Evolutionary conservation across 2,329 filamentous ascomycete genomes (phyloP).

Genomic region (Onygena corvina): DNA sequence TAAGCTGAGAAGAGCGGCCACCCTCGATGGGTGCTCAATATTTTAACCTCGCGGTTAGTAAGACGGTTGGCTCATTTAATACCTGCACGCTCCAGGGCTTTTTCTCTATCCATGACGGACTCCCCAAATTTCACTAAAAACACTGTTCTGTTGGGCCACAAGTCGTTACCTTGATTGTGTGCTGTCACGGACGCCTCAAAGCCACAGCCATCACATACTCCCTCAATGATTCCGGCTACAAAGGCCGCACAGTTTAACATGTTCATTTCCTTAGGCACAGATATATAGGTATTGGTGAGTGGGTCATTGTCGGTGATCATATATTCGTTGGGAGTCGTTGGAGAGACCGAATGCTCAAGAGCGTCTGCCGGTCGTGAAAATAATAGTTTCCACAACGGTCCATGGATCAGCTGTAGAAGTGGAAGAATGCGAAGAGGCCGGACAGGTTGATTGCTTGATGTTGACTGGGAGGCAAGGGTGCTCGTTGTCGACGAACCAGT

Average conservation of each 20-base stretch:
- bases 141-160: conserved; percentile 95
- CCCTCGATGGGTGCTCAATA: background rate
- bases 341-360: conserved; percentile 74
- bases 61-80: conserved; percentile 28
- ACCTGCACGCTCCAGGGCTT: conserved; percentile 55
- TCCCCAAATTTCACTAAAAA: conserved; percentile 86
- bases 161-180: conserved; percentile 61
- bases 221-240: conserved; percentile 89
- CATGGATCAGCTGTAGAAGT: conserved; percentile 90
- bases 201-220: conserved; percentile 82
- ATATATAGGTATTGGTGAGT: conserved; percentile 86
- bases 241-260: conserved; percentile 94
- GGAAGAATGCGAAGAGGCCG: conserved; percentile 80
- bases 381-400: conserved; percentile 80
- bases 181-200: conserved; percentile 84
- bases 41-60: background rate
- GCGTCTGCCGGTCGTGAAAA: conserved; percentile 85
- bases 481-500: conserved; percentile 74
- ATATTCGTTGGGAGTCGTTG: conserved; percentile 81
- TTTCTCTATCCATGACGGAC: conserved; percentile 87
- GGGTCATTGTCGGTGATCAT: conserved; percentile 99
- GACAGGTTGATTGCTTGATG: conserved; percentile 48
- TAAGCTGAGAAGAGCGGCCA: background rate
- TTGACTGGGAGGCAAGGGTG: conserved; percentile 63
- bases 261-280: conserved; percentile 86